phyloP scores from a whole-genome alignment of 2,329 filamentous ascomycete genomes.

The Colletotrichum godetiae region DNA sequence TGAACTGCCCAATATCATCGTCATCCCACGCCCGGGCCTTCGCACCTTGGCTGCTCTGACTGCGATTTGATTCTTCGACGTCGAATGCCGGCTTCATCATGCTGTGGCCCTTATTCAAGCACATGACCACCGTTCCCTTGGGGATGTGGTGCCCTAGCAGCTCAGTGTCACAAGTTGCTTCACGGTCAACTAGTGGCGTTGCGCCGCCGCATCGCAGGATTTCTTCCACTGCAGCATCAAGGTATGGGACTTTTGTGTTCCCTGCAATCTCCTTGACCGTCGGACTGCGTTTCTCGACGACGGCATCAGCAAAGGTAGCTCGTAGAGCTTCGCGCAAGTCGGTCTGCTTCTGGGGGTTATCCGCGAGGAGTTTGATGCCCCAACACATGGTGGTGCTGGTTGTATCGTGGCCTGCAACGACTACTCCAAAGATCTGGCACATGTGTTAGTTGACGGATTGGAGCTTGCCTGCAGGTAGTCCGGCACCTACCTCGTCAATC shows the following conservation, averaged over 20 bases:
- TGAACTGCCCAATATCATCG: slow-evolving; percentile 44
- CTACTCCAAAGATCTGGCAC: slow-evolving; percentile 40
- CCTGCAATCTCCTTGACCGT: slow-evolving; percentile 43
- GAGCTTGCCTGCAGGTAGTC: background rate
- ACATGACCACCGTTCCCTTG: slow-evolving; percentile 46
- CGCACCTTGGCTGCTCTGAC: slow-evolving; percentile 38
- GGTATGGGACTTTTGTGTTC: slow-evolving; percentile 42
- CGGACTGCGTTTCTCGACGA: slow-evolving; percentile 40
- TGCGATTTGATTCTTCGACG: slow-evolving; percentile 44
- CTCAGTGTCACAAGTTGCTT: slow-evolving; percentile 44
- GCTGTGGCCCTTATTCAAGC: slow-evolving; percentile 43
- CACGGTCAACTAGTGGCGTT: slow-evolving; percentile 44
- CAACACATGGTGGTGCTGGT: slow-evolving; percentile 43
- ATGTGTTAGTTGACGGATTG: background rate
- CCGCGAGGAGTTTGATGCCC: slow-evolving; percentile 40
- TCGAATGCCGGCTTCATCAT: slow-evolving; percentile 41
- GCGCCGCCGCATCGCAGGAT: slow-evolving; percentile 46
- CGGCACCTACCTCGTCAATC: slow-evolving; percentile 21
- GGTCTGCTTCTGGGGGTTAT: slow-evolving; percentile 13
- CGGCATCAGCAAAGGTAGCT: slow-evolving; percentile 30
- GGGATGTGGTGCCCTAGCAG: slow-evolving; percentile 48
- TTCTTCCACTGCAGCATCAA: slow-evolving; percentile 53
- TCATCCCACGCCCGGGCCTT: slow-evolving; percentile 45
- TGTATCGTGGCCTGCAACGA: slow-evolving; percentile 45
- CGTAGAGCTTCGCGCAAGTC: slow-evolving; percentile 20